phyloP scores from a whole-genome alignment of 2,329 filamentous ascomycete genomes.

The Penicillium sp. region DNA sequence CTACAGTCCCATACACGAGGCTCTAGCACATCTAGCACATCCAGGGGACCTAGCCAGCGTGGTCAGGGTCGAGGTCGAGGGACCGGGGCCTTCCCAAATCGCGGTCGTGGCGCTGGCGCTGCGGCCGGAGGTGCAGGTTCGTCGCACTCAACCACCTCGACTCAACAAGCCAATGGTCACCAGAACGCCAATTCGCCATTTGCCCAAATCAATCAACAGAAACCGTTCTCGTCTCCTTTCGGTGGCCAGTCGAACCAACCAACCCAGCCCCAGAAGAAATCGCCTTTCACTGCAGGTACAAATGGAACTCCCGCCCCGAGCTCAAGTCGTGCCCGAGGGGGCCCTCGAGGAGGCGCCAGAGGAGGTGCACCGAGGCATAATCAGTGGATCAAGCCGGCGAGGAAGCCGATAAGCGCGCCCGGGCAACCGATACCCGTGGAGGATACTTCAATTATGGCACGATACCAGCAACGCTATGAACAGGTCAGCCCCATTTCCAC shows the following conservation, averaged over 20 bases:
- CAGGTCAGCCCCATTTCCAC: constrained; percentile 31
- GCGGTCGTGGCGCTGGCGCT: constrained; percentile 23
- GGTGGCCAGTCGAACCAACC: constrained; percentile 18
- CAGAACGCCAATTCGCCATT: constrained; percentile 29
- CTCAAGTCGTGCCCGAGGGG: neutral
- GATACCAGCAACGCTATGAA: constrained; percentile 43
- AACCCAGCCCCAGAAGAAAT: constrained; percentile 7
- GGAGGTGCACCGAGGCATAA: constrained; percentile 1
- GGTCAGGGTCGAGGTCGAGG: constrained; percentile 31
- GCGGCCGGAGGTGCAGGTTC: constrained; percentile 22
- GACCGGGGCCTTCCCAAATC: constrained; percentile 8
- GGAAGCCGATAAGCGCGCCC: constrained; percentile 4
- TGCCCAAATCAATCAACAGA: constrained; percentile 27
- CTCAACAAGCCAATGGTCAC: neutral
- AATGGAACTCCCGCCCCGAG: constrained; percentile 16
- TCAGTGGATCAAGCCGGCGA: constrained; percentile 13
- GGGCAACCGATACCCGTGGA: constrained; percentile 25
- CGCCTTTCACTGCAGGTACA: constrained; percentile 26
- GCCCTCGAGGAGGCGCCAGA: constrained; percentile 11
- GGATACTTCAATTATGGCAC: constrained; percentile 25
- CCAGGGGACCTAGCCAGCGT: constrained; percentile 22
- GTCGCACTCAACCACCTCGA: constrained; percentile 9
- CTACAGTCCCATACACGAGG: constrained; percentile 26
- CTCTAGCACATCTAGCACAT: constrained; percentile 13
- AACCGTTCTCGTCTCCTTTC: constrained; percentile 18